A percentile compares a stretch with the other conserved stretches of the same genome.
Conservation (phyloP, 306 rosid genomes). For the Malus fusca region DNA sequence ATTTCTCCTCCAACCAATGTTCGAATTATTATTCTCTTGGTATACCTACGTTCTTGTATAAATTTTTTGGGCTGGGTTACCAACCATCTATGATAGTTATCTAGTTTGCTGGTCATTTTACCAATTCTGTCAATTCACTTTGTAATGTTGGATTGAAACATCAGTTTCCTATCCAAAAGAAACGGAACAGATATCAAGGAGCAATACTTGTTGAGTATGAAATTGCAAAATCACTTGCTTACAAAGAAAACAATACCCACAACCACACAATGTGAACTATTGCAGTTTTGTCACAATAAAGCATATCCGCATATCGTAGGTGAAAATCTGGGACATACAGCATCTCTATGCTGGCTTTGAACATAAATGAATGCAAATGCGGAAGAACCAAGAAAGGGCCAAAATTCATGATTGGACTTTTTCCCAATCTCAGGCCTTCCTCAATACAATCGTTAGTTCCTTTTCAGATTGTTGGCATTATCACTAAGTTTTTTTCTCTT, state of each 20-base stretch:
- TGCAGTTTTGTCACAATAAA: background rate
- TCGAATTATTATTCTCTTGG: background rate
- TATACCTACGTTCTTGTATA: background rate
- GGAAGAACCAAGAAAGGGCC: background rate
- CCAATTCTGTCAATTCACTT: background rate
- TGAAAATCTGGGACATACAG: background rate
- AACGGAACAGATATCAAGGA: background rate
- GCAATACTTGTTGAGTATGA: background rate
- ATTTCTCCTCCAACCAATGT: background rate
- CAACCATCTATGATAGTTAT: background rate
- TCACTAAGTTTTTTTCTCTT: background rate
- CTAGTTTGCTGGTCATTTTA: background rate
- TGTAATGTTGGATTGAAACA: background rate
- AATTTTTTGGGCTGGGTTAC: background rate
- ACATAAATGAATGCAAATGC: background rate
- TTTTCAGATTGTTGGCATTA: background rate
- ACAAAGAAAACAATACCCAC: background rate
- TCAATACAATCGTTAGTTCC: background rate
- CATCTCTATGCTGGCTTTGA: background rate
- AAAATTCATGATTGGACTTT: background rate
- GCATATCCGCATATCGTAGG: background rate
- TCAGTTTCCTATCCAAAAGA: background rate
- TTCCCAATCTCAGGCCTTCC: background rate
- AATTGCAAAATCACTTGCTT: background rate
- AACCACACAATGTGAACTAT: background rate